phyloP scores from a whole-genome alignment of 2,329 filamentous ascomycete species.

The Apiospora malaysiana region DNA sequence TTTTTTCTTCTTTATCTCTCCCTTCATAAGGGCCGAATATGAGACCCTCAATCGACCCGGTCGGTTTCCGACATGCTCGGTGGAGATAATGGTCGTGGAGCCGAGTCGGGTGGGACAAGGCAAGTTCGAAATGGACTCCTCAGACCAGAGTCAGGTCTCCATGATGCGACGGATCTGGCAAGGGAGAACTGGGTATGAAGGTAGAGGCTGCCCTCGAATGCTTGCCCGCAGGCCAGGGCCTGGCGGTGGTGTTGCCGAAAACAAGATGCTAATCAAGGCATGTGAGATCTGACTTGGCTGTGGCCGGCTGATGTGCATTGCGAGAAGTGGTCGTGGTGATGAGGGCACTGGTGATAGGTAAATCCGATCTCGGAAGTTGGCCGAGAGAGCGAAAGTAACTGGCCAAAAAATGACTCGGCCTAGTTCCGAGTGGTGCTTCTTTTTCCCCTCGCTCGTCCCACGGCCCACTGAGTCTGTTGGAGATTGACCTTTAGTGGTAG shows the following conservation, averaged over 20 bases:
- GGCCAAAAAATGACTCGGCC: not conserved
- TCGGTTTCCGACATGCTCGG: not conserved
- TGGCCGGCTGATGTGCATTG: not conserved
- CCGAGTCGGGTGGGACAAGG: not conserved
- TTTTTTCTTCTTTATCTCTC: not conserved
- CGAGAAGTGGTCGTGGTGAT: not conserved
- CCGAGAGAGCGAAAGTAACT: not conserved
- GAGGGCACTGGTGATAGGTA: not conserved
- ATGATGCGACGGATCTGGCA: not conserved
- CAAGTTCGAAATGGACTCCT: not conserved
- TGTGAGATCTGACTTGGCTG: not conserved
- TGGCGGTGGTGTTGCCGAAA: not conserved
- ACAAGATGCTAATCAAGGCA: not conserved
- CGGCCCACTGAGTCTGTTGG: not conserved
- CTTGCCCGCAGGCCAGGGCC: not conserved
- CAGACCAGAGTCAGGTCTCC: not conserved
- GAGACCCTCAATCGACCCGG: not conserved
- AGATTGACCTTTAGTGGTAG: not conserved
- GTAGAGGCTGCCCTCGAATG: not conserved
- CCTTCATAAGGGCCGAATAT: slow-evolving; percentile 8
- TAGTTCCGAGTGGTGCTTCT: not conserved
- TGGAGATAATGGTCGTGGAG: slow-evolving; percentile 7
- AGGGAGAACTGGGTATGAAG: no score
- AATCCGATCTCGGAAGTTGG: not conserved
- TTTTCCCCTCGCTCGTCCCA: not conserved